Percentiles rank a stretch among this genome's conserved stretches.
These are phyloP conservation scores for Pythium sp. DNA, from an alignment of 352 stramenopile genomes.

Conservation along the genomic window DNA sequence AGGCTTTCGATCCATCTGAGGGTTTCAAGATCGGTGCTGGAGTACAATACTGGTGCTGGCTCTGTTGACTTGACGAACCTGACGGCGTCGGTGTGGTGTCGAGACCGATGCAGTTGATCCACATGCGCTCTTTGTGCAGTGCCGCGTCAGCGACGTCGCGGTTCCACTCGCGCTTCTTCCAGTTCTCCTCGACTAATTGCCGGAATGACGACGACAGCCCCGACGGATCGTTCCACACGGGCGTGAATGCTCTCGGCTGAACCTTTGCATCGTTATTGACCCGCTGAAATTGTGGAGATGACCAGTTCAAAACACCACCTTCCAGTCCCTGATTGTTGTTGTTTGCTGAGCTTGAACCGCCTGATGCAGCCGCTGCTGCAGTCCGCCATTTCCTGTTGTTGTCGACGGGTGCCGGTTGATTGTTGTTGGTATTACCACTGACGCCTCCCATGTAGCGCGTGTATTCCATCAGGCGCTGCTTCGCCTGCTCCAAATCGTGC, in stretches of 20 bases:
- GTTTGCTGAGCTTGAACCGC: not conserved
- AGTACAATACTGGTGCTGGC: not conserved
- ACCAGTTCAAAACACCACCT: not conserved
- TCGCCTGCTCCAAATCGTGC: constrained; percentile 18
- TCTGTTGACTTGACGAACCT: not conserved
- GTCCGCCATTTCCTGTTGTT: constrained; percentile 16
- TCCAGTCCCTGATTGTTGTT: constrained; percentile 1
- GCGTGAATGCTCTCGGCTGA: not conserved
- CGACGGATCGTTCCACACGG: constrained; percentile 36
- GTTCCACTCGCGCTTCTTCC: constrained; percentile 31
- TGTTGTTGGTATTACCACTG: not conserved
- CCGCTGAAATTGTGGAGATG: not conserved
- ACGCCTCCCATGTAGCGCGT: constrained; percentile 10
- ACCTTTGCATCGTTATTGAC: not conserved
- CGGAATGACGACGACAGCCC: constrained; percentile 48
- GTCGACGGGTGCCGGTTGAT: not conserved
- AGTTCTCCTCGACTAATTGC: constrained; percentile 58
- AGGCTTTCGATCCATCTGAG: not conserved
- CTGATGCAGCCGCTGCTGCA: not conserved
- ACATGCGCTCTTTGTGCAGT: constrained; percentile 43
- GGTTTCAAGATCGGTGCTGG: not conserved
- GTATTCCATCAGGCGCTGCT: constrained; percentile 12
- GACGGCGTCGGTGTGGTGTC: constrained; percentile 25
- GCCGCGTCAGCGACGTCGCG: constrained; percentile 13
- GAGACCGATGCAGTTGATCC: constrained; percentile 41